Percentiles rank a stretch among this genome's conserved stretches.
Evolutionary conservation across 805 yeast genomes (phyloP).

Genomic region (Candida nitratophila): DNA sequence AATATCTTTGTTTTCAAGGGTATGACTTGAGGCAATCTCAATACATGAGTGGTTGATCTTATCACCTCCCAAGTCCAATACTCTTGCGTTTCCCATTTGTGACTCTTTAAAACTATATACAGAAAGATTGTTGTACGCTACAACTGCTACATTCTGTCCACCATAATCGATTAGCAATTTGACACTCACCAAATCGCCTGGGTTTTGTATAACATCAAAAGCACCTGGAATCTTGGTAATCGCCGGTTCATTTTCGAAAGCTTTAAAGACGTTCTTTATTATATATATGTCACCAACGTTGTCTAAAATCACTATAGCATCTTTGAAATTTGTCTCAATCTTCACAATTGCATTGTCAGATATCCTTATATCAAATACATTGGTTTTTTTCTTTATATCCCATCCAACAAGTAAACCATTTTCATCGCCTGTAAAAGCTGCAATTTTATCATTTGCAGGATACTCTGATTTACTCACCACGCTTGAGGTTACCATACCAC

Average conservation of each 20-base stretch:
- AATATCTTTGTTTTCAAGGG: conserved; percentile 2
- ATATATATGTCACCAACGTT: conserved; percentile 17
- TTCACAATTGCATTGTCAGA: conserved; percentile 12
- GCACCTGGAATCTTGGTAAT: conserved; percentile 1
- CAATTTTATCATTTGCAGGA: conserved; percentile 20
- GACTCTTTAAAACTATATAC: conserved; percentile 13
- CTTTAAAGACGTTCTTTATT: conserved; percentile 12
- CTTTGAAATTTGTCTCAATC: conserved; percentile 23
- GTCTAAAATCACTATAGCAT: conserved; percentile 16
- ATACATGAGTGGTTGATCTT: conserved; percentile 16
- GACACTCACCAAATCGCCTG: conserved; percentile 2
- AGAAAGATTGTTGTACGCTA: conserved; percentile 12
- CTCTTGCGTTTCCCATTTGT: conserved; percentile 2
- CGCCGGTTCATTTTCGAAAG: conserved; percentile 5
- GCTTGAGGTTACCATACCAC: conserved; percentile 17
- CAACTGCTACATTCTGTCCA: conserved; percentile 15
- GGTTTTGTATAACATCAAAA: neutral
- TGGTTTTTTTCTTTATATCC: conserved; percentile 21
- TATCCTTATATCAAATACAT: conserved; percentile 7
- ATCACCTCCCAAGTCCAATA: neutral
- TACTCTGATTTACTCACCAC: conserved; percentile 12
- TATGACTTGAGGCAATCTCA: conserved; percentile 12
- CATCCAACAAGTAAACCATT: conserved; percentile 23
- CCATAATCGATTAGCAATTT: conserved; percentile 26
- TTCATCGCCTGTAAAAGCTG: conserved; percentile 25